These are phyloP conservation scores for Teunomyces pallodes DNA, from an alignment of 805 yeast genomes.

Conservation along the genomic window DNA sequence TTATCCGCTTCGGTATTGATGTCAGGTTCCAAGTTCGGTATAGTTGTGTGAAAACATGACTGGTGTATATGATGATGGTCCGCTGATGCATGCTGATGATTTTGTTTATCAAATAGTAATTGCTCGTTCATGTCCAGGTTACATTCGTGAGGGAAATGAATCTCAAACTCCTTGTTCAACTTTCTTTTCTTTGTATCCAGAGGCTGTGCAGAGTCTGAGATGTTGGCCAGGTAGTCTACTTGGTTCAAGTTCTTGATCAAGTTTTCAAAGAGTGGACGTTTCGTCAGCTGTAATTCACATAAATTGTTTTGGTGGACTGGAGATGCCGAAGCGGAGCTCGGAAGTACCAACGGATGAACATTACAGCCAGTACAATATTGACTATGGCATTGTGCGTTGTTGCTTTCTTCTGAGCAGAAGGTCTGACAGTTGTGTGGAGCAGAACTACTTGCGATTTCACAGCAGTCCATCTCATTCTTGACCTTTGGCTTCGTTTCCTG, in stretches of 20 bases:
- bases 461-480: conserved; percentile 6
- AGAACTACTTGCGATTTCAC: conserved; percentile 9
- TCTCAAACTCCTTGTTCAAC: conserved; percentile 19
- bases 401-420: background rate
- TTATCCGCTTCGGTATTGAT: conserved; percentile 5
- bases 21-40: conserved; percentile 21
- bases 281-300: conserved; percentile 28
- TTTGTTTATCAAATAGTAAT: background rate
- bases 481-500: background rate
- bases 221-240: conserved; percentile 17
- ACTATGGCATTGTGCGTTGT: background rate
- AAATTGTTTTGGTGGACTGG: conserved; percentile 12
- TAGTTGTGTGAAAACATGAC: conserved; percentile 46
- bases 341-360: background rate
- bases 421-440: background rate
- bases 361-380: background rate
- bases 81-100: background rate
- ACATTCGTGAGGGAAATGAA: conserved; percentile 42
- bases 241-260: conserved; percentile 37
- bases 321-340: background rate
- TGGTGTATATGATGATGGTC: conserved; percentile 30
- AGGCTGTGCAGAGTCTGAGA: conserved; percentile 4
- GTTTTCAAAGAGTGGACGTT: conserved; percentile 36
- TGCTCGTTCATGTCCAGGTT: conserved; percentile 16
- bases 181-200: conserved; percentile 6